phyloP scores from a whole-genome alignment of 805 yeast species.

The Saccharomycopsis babjevae region DNA sequence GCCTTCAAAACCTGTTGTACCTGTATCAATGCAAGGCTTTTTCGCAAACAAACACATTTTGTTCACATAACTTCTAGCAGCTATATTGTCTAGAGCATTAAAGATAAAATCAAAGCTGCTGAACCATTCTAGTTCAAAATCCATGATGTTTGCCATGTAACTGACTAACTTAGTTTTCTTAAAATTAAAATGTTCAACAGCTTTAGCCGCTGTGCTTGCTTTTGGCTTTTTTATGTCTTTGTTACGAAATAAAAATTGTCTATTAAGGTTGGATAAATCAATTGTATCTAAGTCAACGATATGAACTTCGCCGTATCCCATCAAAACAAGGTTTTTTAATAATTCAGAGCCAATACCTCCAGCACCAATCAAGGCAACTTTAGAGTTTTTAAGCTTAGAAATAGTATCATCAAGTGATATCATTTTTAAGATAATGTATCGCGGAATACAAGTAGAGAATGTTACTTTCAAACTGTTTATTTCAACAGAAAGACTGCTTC shows the following conservation, averaged over 20 bases:
- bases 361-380: slow-evolving; percentile 81
- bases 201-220: slow-evolving; percentile 72
- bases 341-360: slow-evolving; percentile 96
- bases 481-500: no score
- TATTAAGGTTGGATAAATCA: slow-evolving; percentile 81
- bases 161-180: slow-evolving; percentile 54
- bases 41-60: slow-evolving; percentile 63
- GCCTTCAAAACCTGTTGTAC: slow-evolving; percentile 92
- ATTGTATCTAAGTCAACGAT: slow-evolving; percentile 94
- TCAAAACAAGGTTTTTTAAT: slow-evolving; percentile 64
- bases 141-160: slow-evolving; percentile 84
- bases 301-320: slow-evolving; percentile 81
- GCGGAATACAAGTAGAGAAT: no score
- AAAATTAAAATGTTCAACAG: slow-evolving; percentile 67
- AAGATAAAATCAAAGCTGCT: slow-evolving; percentile 65
- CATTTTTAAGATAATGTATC: neutral
- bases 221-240: slow-evolving; percentile 86
- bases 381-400: slow-evolving; percentile 24
- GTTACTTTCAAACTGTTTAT: no score
- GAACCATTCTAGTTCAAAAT: slow-evolving; percentile 76
- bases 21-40: slow-evolving; percentile 81
- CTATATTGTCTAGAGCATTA: slow-evolving; percentile 90
- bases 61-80: slow-evolving; percentile 87
- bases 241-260: slow-evolving; percentile 85
- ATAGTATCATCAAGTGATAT: neutral